phyloP scores from a whole-genome alignment of 768 basidiomycete species.

The Kwoniella shandongensis region DNA sequence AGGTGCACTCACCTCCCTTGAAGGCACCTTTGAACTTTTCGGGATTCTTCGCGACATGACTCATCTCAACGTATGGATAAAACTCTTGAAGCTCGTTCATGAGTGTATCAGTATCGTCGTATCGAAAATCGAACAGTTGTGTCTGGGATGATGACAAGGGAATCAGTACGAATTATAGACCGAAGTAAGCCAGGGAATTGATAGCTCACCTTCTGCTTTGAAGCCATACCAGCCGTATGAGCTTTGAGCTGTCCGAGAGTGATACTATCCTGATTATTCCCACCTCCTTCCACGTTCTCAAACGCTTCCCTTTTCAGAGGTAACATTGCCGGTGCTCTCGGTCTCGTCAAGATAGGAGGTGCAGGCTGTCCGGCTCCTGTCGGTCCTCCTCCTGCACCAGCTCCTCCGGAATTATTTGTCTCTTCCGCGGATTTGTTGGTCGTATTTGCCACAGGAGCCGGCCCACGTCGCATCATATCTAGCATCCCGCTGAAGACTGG shows the following conservation, averaged over 20 bases:
- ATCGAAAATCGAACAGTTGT: slow-evolving; percentile 75
- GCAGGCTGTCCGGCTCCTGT: slow-evolving; percentile 2
- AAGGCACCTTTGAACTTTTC: slow-evolving; percentile 86
- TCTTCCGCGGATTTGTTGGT: background rate
- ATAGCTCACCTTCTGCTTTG: slow-evolving; percentile 39
- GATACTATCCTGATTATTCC: slow-evolving; percentile 36
- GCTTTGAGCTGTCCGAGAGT: slow-evolving; percentile 50
- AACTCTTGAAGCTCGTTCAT: slow-evolving; percentile 97
- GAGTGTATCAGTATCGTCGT: slow-evolving; percentile 93
- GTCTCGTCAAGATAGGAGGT: slow-evolving; percentile 24
- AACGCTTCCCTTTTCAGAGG: slow-evolving; percentile 4
- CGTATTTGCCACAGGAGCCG: background rate
- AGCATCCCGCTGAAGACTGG: slow-evolving; percentile 15
- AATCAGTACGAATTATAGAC: background rate
- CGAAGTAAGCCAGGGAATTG: background rate
- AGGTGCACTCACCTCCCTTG: slow-evolving; percentile 62
- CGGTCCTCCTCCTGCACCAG: slow-evolving; percentile 1
- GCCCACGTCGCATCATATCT: slow-evolving; percentile 14
- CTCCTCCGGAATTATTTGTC: background rate
- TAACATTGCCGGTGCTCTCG: slow-evolving; percentile 28
- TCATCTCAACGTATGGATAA: slow-evolving; percentile 94
- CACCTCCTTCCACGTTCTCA: slow-evolving; percentile 10
- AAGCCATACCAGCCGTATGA: slow-evolving; percentile 28
- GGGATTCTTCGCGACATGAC: slow-evolving; percentile 80
- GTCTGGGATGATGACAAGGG: slow-evolving; percentile 23